phyloP scores from a whole-genome alignment of 805 yeast species.

The Starmerella floris region DNA sequence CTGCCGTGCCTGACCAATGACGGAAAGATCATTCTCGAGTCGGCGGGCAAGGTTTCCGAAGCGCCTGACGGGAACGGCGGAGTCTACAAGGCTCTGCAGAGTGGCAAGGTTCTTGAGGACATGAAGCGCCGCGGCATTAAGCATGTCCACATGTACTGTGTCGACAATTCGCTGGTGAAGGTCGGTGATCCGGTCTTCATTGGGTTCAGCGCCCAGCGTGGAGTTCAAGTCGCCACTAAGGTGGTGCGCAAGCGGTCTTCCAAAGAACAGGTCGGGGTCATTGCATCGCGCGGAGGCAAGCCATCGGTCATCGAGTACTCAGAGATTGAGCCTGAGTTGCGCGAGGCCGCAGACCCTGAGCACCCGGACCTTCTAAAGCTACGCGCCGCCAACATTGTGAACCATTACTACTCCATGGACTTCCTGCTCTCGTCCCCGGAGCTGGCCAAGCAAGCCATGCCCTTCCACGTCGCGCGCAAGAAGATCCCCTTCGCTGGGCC shows the following conservation, averaged over 20 bases:
- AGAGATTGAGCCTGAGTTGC: slow-evolving; percentile 66
- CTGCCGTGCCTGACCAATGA: slow-evolving; percentile 70
- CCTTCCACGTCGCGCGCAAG: slow-evolving; percentile 91
- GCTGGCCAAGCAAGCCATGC: slow-evolving; percentile 45
- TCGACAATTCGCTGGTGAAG: slow-evolving; percentile 81
- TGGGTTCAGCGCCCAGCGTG: slow-evolving; percentile 63
- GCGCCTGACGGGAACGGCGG: slow-evolving; percentile 99
- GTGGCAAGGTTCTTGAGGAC: slow-evolving; percentile 54
- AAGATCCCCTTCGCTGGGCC: slow-evolving; percentile 54
- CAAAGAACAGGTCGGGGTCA: slow-evolving; percentile 78
- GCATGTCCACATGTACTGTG: slow-evolving; percentile 94
- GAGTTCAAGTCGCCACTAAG: slow-evolving; percentile 73
- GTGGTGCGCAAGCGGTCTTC: slow-evolving; percentile 89
- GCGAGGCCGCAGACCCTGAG: slow-evolving; percentile 46
- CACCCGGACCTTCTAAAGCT: slow-evolving; percentile 45
- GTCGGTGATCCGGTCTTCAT: slow-evolving; percentile 86
- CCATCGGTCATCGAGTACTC: slow-evolving; percentile 95
- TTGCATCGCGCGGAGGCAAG: slow-evolving; percentile 43
- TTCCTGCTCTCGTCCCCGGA: slow-evolving; percentile 46
- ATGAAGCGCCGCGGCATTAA: slow-evolving; percentile 54
- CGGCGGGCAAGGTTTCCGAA: slow-evolving; percentile 45
- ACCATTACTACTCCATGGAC: slow-evolving; percentile 84
- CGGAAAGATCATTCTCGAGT: slow-evolving; percentile 61
- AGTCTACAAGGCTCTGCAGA: slow-evolving; percentile 65
- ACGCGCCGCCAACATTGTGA: slow-evolving; percentile 94